Evolutionary conservation across 768 basidiomycete genomes (phyloP).

Genomic region (Cystofilobasidium bisporidii): DNA sequence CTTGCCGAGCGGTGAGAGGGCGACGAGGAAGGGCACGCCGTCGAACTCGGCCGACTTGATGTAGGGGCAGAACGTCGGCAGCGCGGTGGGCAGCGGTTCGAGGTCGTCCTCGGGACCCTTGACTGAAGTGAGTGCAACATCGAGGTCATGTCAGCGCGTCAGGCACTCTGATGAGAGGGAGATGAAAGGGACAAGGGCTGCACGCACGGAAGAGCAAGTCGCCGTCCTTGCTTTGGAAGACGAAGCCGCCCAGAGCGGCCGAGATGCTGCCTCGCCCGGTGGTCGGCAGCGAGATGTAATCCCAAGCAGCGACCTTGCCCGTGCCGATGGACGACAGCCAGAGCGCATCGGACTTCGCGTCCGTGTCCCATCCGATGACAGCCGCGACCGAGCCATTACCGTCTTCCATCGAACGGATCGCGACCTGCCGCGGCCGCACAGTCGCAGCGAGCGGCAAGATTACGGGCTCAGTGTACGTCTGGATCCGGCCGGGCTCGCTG

Average conservation of each 20-base stretch:
- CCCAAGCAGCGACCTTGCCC: conserved; percentile 26
- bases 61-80: conserved; percentile 28
- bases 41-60: conserved; percentile 26
- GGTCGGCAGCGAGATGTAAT: conserved; percentile 27
- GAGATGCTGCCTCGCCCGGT: conserved; percentile 13
- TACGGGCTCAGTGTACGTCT: background rate
- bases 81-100: conserved; percentile 25
- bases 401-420: background rate
- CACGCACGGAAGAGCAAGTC: conserved; percentile 33
- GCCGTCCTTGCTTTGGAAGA: conserved; percentile 29
- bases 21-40: conserved; percentile 47
- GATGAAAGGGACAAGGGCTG: conserved; percentile 1
- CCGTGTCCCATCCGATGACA: conserved; percentile 17
- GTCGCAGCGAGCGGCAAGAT: background rate
- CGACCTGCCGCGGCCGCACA: conserved; percentile 10
- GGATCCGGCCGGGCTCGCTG: background rate
- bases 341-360: conserved; percentile 4
- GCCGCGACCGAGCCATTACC: background rate
- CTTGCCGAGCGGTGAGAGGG: conserved; percentile 57
- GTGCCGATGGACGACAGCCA: conserved; percentile 27
- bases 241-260: conserved; percentile 19
- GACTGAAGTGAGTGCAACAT: conserved; percentile 19
- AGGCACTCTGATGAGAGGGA: background rate
- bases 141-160: conserved; percentile 27
- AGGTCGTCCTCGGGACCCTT: conserved; percentile 27